These are phyloP conservation scores for Acacia confusa DNA, from an alignment of 306 rosid species.

Conservation along the genomic window DNA sequence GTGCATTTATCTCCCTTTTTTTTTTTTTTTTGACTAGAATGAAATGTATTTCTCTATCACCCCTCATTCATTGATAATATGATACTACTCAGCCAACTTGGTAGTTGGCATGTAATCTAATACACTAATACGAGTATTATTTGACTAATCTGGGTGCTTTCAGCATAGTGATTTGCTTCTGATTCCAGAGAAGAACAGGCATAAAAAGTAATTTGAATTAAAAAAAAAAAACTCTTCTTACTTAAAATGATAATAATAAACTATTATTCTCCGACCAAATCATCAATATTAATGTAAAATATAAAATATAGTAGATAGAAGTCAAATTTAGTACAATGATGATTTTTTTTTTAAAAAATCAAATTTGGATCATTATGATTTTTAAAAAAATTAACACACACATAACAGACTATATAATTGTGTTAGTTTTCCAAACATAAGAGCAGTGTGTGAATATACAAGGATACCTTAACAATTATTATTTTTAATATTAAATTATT, in stretches of 20 bases:
- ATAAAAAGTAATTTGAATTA: too few relatives aligned
- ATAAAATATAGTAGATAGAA: not conserved
- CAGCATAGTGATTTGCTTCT: not conserved
- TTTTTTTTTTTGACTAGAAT: too few relatives aligned
- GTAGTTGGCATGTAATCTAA: not conserved
- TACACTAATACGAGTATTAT: too few relatives aligned
- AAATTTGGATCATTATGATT: not conserved
- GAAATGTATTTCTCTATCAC: not conserved
- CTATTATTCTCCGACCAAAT: too few relatives aligned
- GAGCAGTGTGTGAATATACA: not conserved
- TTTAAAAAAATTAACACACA: not conserved
- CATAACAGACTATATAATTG: not conserved
- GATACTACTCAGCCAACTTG: not conserved
- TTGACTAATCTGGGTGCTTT: not conserved
- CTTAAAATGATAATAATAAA: not conserved
- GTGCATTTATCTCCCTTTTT: too few relatives aligned
- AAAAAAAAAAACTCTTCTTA: not conserved
- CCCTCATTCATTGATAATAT: too few relatives aligned
- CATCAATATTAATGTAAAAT: too few relatives aligned
- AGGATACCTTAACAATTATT: not conserved
- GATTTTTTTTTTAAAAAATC: not conserved
- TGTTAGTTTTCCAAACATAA: conserved; percentile 6
- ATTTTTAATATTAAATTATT: not conserved
- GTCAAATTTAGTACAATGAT: not conserved
- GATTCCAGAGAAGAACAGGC: not conserved